phyloP scores from a whole-genome alignment of 345 rosid species.

The Linum trigynum region DNA sequence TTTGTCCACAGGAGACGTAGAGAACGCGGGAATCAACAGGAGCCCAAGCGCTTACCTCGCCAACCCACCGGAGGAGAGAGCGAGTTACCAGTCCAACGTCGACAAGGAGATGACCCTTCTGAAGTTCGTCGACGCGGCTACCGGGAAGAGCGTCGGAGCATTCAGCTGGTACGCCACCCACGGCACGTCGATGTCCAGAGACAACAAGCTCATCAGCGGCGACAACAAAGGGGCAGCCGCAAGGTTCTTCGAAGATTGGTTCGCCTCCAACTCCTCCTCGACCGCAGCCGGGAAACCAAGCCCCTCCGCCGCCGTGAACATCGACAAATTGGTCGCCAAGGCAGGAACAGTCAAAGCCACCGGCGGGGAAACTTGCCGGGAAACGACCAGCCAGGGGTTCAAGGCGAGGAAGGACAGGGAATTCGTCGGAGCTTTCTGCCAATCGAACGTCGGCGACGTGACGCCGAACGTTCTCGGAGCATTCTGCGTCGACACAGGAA shows the following conservation, averaged over 20 bases:
- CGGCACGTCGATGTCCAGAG: conserved; percentile 53
- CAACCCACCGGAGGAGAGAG: conserved; percentile 44
- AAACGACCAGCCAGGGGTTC: conserved; percentile 36
- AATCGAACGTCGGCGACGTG: conserved; percentile 58
- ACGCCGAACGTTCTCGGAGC: conserved; percentile 54
- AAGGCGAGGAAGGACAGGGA: conserved; percentile 43
- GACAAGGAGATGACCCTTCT: conserved; percentile 48
- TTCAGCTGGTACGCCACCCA: conserved; percentile 58
- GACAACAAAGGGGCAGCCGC: conserved; percentile 66
- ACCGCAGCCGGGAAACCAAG: conserved; percentile 2
- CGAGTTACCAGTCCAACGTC: conserved; percentile 28
- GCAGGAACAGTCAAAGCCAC: conserved; percentile 33
- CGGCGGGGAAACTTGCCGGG: conserved; percentile 34
- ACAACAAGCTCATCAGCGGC: conserved; percentile 47
- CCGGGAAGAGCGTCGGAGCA: conserved; percentile 31
- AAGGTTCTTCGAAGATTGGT: conserved; percentile 53
- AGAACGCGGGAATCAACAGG: conserved; percentile 44
- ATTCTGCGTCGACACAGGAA: conserved; percentile 39
- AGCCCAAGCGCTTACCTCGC: conserved; percentile 48
- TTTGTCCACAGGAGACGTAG: conserved; percentile 31
- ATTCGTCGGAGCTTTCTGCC: conserved; percentile 53
- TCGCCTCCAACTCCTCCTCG: conserved; percentile 16
- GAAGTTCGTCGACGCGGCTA: conserved; percentile 29
- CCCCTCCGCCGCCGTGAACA: conserved; percentile 2
- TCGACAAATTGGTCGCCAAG: conserved; percentile 13